Base-by-base conservation (phyloP, 2,329 filamentous ascomycete species). In the Diaporthe citri region DNA sequence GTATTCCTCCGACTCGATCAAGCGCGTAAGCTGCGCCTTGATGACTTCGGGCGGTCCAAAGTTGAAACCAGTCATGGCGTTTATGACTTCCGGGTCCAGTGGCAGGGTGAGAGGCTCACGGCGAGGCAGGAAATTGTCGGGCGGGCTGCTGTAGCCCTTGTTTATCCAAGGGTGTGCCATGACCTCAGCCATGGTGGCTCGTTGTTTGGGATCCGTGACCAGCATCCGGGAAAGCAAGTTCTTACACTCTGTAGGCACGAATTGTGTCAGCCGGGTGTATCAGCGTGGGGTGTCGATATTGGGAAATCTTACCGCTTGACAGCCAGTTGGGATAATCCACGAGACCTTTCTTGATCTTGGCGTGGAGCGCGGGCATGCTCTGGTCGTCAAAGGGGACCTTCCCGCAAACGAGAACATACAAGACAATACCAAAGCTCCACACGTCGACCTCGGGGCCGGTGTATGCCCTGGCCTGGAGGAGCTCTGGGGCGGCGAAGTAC, bases 371-470 rank as follows among this genome's bases (percentile, higher is more conserved):
- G 48, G 96, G 97, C 95, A 99, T 99, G 86, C 96, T 98, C 85
- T 99, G 97, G 82, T 99, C 97, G 82, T 99, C 97, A 81, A 99
- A 99, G 0, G 97, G 97, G 4, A 99, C 97, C 84, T 98, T 98
- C 71, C 97, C 97, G 82, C 97, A 98, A 5, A 98, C 97, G 76
- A 99, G 86, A 74, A 99, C 97, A 80, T 98, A 99, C 20, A 99
- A 90, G 17, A 99, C 97, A 79, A 99, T 98, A 31, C 97, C 97
- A 84, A 98, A 98, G 86, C 97, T 98, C 97, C 97, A 99, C 1
- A 98, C 91, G 81, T 99, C 97, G 39, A 99, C 97, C 82, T 99
- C 97, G 0, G 97, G 97, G 0, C 97, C 97, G 1, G 95, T 97
- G 82, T 99, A 99, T 74, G 96, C 95, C 81, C 94, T 93, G 48